Evolutionary conservation across 768 basidiomycete species (phyloP).

Genomic region (Lentinus tigrinus): DNA sequence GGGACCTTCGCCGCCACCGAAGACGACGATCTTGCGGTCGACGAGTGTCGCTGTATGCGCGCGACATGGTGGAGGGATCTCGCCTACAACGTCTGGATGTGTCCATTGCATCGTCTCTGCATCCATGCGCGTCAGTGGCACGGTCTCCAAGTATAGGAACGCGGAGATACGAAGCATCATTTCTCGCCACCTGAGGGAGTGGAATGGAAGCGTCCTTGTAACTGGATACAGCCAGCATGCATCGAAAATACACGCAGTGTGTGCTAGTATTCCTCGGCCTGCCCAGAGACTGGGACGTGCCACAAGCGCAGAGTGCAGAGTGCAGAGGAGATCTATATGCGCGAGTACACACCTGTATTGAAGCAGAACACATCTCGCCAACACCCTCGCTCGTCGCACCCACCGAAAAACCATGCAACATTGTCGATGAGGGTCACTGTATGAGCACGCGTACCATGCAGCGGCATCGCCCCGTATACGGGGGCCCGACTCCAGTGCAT

Average conservation of each 20-base stretch:
- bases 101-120: slow-evolving; percentile 90
- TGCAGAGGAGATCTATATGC: background rate
- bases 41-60: slow-evolving; percentile 88
- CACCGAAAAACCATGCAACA: slow-evolving; percentile 85
- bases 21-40: slow-evolving; percentile 75
- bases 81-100: slow-evolving; percentile 73
- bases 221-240: too few species aligned
- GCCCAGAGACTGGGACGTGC: too few species aligned
- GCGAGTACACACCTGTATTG: slow-evolving; percentile 61
- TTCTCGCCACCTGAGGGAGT: background rate
- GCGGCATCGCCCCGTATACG: slow-evolving; percentile 68
- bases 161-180: background rate
- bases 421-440: slow-evolving; percentile 82
- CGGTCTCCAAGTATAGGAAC: background rate
- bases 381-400: slow-evolving; percentile 78
- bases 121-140: background rate
- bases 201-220: too few species aligned
- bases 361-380: slow-evolving; percentile 81
- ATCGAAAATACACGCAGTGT: too few species aligned
- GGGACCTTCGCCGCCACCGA: slow-evolving; percentile 85
- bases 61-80: slow-evolving; percentile 76
- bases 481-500: slow-evolving; percentile 90
- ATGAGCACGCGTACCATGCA: slow-evolving; percentile 74
- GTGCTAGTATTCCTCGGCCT: too few species aligned
- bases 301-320: background rate